phyloP scores from a whole-genome alignment of 768 basidiomycete genomes.

The Lactarius hatsudake region DNA sequence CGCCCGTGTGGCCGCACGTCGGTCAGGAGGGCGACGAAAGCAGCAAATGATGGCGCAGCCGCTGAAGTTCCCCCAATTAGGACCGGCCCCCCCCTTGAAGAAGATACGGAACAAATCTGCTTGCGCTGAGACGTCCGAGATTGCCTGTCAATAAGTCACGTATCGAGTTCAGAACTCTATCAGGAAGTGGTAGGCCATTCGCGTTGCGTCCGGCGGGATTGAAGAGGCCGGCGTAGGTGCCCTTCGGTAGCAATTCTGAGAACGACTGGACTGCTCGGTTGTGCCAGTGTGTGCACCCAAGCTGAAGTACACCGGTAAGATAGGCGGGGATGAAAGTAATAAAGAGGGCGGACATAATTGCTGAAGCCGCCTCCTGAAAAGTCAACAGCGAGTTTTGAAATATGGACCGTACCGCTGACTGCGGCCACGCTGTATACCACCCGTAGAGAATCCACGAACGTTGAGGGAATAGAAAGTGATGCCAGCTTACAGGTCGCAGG shows the following conservation, averaged over 20 bases:
- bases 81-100: slow-evolving; percentile 34
- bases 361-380: no score
- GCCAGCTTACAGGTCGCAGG: no score
- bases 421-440: no score
- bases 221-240: slow-evolving; percentile 52
- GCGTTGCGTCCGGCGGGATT: slow-evolving; percentile 47
- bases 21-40: slow-evolving; percentile 43
- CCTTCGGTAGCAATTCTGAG: slow-evolving; percentile 42
- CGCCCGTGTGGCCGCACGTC: slow-evolving; percentile 45
- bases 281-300: slow-evolving; percentile 52
- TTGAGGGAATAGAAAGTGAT: no score
- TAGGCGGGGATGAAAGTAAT: no score
- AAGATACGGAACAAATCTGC: slow-evolving; percentile 44
- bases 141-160: slow-evolving; percentile 37
- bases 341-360: no score
- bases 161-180: background rate
- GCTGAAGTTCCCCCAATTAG: slow-evolving; percentile 58
- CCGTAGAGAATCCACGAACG: no score
- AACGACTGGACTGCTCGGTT: slow-evolving; percentile 42
- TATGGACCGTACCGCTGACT: no score
- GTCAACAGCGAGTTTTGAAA: no score
- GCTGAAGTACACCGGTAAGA: slow-evolving; percentile 36
- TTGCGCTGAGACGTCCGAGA: slow-evolving; percentile 62
- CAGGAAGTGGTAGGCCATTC: slow-evolving; percentile 36
- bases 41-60: slow-evolving; percentile 55